A percentile compares a stretch with the other conserved stretches of the same genome.
phyloP scores from a whole-genome alignment of 2,329 filamentous ascomycete genomes.

The Diplodia sapinea region DNA sequence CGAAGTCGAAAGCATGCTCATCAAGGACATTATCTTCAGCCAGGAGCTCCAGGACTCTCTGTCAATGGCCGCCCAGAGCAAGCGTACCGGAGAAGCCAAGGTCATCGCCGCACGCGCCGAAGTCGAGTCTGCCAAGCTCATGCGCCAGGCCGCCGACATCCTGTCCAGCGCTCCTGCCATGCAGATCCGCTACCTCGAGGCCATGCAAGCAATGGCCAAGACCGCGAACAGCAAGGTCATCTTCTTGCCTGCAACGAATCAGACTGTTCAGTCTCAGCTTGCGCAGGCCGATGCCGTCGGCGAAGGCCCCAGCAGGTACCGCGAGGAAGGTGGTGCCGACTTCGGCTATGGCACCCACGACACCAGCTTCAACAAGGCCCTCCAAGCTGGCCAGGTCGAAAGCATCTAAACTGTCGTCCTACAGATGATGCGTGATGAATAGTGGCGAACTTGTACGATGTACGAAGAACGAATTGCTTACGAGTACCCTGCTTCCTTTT shows the following conservation, averaged over 20 bases:
- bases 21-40: slow-evolving; percentile 99
- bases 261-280: slow-evolving; percentile 64
- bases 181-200: slow-evolving; percentile 97
- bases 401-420: slow-evolving; percentile 68
- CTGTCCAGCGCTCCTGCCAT: slow-evolving; percentile 90
- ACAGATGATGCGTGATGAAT: neutral
- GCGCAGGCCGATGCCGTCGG: slow-evolving; percentile 55
- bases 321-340: slow-evolving; percentile 40
- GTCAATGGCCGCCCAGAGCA: slow-evolving; percentile 97
- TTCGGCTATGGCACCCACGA: slow-evolving; percentile 45
- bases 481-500: neutral
- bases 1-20: slow-evolving; percentile 95
- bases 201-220: slow-evolving; percentile 99
- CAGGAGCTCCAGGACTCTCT: slow-evolving; percentile 94
- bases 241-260: slow-evolving; percentile 71
- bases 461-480: slow-evolving; percentile 19
- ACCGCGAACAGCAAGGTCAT: slow-evolving; percentile 86
- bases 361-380: slow-evolving; percentile 73
- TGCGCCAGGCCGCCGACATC: slow-evolving; percentile 90
- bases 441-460: slow-evolving; percentile 10
- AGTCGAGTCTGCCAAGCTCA: slow-evolving; percentile 93
- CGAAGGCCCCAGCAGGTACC: slow-evolving; percentile 61
- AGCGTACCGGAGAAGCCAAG: slow-evolving; percentile 98
- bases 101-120: slow-evolving; percentile 97
- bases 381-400: slow-evolving; percentile 83